These are phyloP conservation scores for Aspergillus brasiliensis DNA, from an alignment of 2,329 filamentous ascomycete genomes.

Conservation along the genomic window DNA sequence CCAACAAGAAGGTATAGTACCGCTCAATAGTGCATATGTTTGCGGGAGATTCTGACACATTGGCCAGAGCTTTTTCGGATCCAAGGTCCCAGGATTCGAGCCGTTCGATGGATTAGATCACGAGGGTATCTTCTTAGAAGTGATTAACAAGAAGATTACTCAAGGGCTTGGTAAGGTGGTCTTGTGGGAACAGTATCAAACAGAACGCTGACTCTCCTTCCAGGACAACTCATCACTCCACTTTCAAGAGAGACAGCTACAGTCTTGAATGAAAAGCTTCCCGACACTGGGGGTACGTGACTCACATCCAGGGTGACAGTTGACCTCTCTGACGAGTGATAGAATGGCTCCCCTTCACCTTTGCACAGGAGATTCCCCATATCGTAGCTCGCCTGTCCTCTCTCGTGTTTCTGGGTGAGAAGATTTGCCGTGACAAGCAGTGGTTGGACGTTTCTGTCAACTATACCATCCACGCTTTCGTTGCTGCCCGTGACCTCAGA, in stretches of 20 bases:
- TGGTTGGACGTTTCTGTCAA: conserved; percentile 51
- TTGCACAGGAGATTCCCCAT: conserved; percentile 56
- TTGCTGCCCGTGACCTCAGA: conserved; percentile 43
- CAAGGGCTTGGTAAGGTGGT: conserved; percentile 30
- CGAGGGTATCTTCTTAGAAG: conserved; percentile 20
- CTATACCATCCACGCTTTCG: conserved; percentile 24
- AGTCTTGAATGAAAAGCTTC: conserved; percentile 27
- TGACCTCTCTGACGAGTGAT: conserved; percentile 10
- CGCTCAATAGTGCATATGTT: background rate
- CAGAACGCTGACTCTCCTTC: background rate
- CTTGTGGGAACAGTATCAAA: background rate
- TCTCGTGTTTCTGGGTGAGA: conserved; percentile 55
- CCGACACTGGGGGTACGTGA: conserved; percentile 28
- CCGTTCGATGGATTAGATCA: conserved; percentile 25
- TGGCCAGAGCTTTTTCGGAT: conserved; percentile 30
- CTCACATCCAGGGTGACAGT: background rate
- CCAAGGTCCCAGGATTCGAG: conserved; percentile 34
- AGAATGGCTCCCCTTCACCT: conserved; percentile 59
- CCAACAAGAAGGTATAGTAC: conserved; percentile 24
- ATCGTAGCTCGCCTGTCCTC: conserved; percentile 58
- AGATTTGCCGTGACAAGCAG: conserved; percentile 54
- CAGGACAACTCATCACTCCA: conserved; percentile 29
- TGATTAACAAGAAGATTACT: conserved; percentile 35
- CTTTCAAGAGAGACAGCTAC: conserved; percentile 30
- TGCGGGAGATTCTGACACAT: conserved; percentile 4